A percentile compares a stretch with the other conserved stretches of the same genome.
These are phyloP conservation scores for Gyrodon lividus DNA, from an alignment of 768 basidiomycete species.

Conservation along the genomic window DNA sequence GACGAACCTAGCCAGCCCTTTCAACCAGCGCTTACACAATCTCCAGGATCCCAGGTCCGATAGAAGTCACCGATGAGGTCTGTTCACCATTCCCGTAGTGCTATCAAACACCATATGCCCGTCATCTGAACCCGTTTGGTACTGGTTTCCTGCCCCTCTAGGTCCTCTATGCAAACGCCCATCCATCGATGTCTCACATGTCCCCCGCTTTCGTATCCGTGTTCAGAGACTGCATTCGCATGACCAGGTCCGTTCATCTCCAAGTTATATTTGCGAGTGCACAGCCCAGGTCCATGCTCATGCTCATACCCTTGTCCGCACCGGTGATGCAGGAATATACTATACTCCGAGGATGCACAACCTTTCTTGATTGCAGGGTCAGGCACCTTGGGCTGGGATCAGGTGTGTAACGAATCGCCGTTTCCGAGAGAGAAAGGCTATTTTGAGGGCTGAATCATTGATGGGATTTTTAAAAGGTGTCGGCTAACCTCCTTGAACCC, in stretches of 20 bases:
- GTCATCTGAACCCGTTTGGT: not conserved
- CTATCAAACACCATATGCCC: not conserved
- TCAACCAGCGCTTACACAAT: constrained; percentile 6
- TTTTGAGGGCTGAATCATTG: not conserved
- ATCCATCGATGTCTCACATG: constrained; percentile 86
- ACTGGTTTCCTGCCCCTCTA: constrained; percentile 22
- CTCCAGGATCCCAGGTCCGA: constrained; percentile 60
- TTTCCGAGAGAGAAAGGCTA: not conserved
- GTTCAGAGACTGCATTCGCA: constrained; percentile 85
- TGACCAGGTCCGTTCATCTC: constrained; percentile 58
- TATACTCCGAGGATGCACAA: constrained; percentile 77
- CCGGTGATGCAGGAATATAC: constrained; percentile 51
- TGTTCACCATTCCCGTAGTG: constrained; percentile 4
- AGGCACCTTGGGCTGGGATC: constrained; percentile 97
- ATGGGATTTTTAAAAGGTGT: constrained; percentile 54
- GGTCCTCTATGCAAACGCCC: constrained; percentile 93
- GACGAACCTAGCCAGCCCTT: not conserved
- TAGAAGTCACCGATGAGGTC: constrained; percentile 63
- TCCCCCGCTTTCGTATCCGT: constrained; percentile 84
- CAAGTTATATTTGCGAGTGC: not conserved
- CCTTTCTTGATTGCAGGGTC: constrained; percentile 93
- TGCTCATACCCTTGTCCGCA: not conserved
- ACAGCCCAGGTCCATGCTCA: not conserved
- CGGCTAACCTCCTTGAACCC: constrained; percentile 84
- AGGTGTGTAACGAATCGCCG: constrained; percentile 43